Percentiles rank a stretch among this genome's conserved stretches.
These are phyloP conservation scores for Daedaleopsis sinensis DNA, from an alignment of 768 basidiomycete species.

Conservation along the genomic window DNA sequence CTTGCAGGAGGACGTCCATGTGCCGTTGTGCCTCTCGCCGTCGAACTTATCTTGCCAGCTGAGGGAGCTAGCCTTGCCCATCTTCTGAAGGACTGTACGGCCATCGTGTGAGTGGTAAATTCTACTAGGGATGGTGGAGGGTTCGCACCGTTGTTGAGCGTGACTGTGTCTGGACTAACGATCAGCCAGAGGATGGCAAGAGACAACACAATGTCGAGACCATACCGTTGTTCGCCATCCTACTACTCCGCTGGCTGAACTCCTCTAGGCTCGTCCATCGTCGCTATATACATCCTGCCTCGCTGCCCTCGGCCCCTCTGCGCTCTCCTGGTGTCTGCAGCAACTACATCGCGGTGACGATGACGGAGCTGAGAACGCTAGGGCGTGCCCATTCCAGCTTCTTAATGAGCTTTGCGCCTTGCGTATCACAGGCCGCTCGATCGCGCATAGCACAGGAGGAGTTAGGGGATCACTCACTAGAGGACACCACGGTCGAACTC, in stretches of 20 bases:
- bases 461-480: slow-evolving; percentile 12
- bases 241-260: slow-evolving; percentile 5
- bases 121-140: neutral
- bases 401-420: slow-evolving; percentile 17
- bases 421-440: slow-evolving; percentile 22
- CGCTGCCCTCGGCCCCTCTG: slow-evolving; percentile 13
- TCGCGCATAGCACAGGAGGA: slow-evolving; percentile 12
- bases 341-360: slow-evolving; percentile 6
- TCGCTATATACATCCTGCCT: slow-evolving; percentile 16
- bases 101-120: no score
- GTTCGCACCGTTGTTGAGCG: slow-evolving; percentile 47
- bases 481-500: slow-evolving; percentile 1
- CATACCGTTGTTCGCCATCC: slow-evolving; percentile 9
- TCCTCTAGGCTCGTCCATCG: neutral
- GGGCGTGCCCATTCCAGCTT: slow-evolving; percentile 8
- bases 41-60: slow-evolving; percentile 55
- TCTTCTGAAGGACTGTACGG: slow-evolving; percentile 57
- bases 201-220: neutral
- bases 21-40: slow-evolving; percentile 48
- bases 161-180: slow-evolving; percentile 18
- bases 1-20: slow-evolving; percentile 64
- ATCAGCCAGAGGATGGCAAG: neutral
- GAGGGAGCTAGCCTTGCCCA: slow-evolving; percentile 43
- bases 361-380: slow-evolving; percentile 8
- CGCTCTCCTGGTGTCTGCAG: neutral